Conservation (phyloP, 2,329 filamentous ascomycete species). For the Ilyonectria sp. region DNA sequence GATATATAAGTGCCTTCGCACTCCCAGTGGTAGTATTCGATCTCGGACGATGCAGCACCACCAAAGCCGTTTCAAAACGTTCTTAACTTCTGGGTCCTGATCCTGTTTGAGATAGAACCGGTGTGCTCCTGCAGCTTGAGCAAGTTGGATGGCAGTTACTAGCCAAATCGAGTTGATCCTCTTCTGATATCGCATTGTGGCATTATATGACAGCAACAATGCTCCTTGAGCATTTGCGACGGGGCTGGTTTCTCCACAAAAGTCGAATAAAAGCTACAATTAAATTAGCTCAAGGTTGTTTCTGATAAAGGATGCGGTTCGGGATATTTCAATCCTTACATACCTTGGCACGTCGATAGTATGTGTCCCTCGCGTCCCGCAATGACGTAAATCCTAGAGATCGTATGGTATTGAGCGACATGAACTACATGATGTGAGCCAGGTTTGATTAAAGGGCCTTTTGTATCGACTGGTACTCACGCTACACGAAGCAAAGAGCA, state of each 20-base stretch:
- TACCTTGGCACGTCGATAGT: conserved; percentile 35
- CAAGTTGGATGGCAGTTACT: conserved; percentile 33
- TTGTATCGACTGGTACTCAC: neutral
- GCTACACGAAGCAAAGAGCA: conserved; percentile 35
- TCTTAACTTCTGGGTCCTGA: conserved; percentile 6
- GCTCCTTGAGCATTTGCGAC: conserved; percentile 30
- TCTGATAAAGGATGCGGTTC: neutral
- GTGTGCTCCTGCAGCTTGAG: conserved; percentile 29
- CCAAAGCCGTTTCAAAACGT: conserved; percentile 34
- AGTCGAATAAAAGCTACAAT: conserved; percentile 30
- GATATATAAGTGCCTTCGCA: conserved; percentile 33
- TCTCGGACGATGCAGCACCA: conserved; percentile 39
- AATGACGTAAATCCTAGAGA: conserved; percentile 31
- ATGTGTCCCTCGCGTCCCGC: conserved; percentile 26
- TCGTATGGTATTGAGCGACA: conserved; percentile 17
- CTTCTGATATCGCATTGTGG: conserved; percentile 30
- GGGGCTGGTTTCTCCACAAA: conserved; percentile 23
- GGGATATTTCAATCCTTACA: too few species aligned
- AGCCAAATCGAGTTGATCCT: conserved; percentile 34
- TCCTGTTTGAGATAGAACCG: conserved; percentile 13
- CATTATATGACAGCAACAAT: conserved; percentile 29
- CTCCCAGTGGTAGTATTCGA: conserved; percentile 31
- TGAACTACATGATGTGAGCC: conserved; percentile 23
- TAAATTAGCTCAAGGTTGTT: neutral
- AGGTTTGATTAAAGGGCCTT: neutral